phyloP scores from a whole-genome alignment of 1,284 basidiomycete species.

The Vanrija sp. region DNA sequence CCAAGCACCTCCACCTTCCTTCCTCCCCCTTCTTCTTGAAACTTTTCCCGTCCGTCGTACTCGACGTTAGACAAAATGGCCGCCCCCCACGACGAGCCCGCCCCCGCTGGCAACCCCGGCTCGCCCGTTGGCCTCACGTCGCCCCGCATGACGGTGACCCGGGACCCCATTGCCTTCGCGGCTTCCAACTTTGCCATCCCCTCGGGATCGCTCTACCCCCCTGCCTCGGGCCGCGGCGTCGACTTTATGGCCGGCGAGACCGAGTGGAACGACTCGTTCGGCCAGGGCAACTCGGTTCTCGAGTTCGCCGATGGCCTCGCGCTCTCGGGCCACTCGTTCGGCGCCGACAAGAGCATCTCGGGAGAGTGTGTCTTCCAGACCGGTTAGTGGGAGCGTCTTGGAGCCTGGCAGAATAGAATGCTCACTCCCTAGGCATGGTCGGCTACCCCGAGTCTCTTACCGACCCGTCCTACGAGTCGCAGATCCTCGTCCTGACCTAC shows the following conservation, averaged over 20 bases:
- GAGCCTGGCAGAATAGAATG: not conserved
- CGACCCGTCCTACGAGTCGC: constrained; percentile 97
- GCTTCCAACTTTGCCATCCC: constrained; percentile 15
- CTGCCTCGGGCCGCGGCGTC: constrained; percentile 44
- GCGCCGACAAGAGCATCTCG: constrained; percentile 85
- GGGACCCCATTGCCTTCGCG: constrained; percentile 18
- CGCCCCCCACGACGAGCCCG: constrained; percentile 12
- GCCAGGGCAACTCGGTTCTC: constrained; percentile 59
- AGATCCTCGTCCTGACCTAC: constrained; percentile 96
- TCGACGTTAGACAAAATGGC: constrained; percentile 10
- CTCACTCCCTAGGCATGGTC: constrained; percentile 74
- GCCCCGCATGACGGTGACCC: constrained; percentile 13
- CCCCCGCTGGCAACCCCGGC: not conserved
- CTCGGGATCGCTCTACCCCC: constrained; percentile 42
- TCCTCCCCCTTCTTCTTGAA: not conserved
- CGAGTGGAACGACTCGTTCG: constrained; percentile 43
- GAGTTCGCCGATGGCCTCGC: constrained; percentile 90
- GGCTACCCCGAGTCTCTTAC: constrained; percentile 98
- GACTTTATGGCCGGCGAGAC: constrained; percentile 40
- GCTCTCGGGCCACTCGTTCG: constrained; percentile 87
- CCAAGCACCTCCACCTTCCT: not conserved
- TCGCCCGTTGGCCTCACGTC: constrained; percentile 11
- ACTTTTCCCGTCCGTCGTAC: not conserved
- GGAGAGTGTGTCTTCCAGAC: constrained; percentile 99
- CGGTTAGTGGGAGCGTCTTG: constrained; percentile 59